These are phyloP conservation scores for Raphanus sativus DNA, from an alignment of 345 rosid genomes.

Conservation along the genomic window DNA sequence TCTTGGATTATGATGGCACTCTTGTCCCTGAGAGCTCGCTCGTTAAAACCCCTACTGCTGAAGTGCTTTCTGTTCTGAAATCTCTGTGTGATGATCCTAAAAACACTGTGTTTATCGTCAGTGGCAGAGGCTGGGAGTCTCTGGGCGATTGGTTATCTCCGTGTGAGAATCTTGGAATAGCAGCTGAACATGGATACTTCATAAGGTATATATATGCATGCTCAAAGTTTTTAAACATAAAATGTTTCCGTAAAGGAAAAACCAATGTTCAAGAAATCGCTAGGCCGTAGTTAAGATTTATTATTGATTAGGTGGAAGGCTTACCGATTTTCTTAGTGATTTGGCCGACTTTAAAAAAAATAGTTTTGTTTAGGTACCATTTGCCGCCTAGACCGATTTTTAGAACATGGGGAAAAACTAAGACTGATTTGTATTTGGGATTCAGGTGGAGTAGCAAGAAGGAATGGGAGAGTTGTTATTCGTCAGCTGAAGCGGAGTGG, in stretches of 20 bases:
- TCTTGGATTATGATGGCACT: slow-evolving; percentile 80
- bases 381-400: background rate
- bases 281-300: background rate
- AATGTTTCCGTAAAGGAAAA: background rate
- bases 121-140: slow-evolving; percentile 68
- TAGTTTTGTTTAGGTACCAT: background rate
- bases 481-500: background rate
- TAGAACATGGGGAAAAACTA: background rate
- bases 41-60: slow-evolving; percentile 55
- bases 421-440: background rate
- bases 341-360: background rate
- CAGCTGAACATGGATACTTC: slow-evolving; percentile 85
- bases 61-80: slow-evolving; percentile 56
- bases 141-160: slow-evolving; percentile 67
- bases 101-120: slow-evolving; percentile 70
- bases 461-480: background rate
- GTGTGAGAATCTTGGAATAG: slow-evolving; percentile 73
- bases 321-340: no score
- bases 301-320: background rate
- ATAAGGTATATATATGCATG: slow-evolving; percentile 45
- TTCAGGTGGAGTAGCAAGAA: background rate
- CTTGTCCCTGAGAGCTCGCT: slow-evolving; percentile 63
- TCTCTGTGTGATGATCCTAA: slow-evolving; percentile 61
- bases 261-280: background rate
- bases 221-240: background rate